Evolutionary conservation across 2,329 filamentous ascomycete genomes (phyloP).

Genomic region (Fusarium chuoi): DNA sequence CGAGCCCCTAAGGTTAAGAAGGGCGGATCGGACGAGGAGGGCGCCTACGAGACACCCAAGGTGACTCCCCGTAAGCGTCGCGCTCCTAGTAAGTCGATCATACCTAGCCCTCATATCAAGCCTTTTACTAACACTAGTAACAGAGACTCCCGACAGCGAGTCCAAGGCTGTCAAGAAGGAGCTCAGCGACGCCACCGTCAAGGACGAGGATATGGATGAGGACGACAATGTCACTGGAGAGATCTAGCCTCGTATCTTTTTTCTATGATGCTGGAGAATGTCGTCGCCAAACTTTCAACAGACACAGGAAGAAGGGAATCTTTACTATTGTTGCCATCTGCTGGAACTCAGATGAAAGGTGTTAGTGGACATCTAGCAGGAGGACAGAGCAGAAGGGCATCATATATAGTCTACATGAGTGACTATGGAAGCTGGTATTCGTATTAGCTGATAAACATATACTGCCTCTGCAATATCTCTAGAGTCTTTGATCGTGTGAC

Average conservation of each 20-base stretch:
- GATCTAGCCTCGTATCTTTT: background rate
- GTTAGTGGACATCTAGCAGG: background rate
- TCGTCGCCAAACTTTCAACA: background rate
- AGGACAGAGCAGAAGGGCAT: background rate
- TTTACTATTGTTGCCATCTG: background rate
- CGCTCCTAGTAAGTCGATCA: slow-evolving; percentile 15
- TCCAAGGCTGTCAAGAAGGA: slow-evolving; percentile 34
- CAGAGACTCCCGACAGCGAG: slow-evolving; percentile 18
- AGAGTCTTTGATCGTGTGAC: background rate
- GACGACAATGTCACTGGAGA: background rate
- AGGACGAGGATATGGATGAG: slow-evolving; percentile 8
- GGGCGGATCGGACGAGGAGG: background rate
- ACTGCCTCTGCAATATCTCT: background rate
- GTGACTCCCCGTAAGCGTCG: slow-evolving; percentile 32
- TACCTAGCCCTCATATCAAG: background rate
- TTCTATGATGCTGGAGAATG: background rate
- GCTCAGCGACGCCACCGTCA: slow-evolving; percentile 24
- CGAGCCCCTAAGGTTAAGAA: slow-evolving; percentile 26
- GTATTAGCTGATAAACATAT: background rate
- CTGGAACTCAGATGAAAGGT: background rate
- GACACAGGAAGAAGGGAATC: no score
- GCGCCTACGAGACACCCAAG: slow-evolving; percentile 7
- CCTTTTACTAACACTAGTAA: slow-evolving; percentile 10
- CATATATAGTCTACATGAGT: background rate
- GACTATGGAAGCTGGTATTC: background rate